These are phyloP conservation scores for Peronospora belbahrii DNA, from an alignment of 352 stramenopile species.

Conservation along the genomic window DNA sequence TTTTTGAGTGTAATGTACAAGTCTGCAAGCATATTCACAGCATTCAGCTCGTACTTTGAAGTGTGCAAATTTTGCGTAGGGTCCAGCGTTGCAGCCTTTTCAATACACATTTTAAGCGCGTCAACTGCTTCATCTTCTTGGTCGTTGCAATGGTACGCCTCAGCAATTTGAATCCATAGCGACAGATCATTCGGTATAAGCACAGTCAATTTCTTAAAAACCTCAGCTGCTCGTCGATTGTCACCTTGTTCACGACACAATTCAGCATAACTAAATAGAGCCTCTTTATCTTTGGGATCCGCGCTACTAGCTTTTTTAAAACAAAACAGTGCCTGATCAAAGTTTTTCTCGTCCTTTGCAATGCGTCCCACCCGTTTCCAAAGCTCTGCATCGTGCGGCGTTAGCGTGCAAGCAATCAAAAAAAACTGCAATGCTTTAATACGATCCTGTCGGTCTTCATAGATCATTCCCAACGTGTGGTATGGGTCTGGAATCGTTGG, in stretches of 20 bases:
- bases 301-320: slow-evolving; percentile 81
- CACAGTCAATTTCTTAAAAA: slow-evolving; percentile 74
- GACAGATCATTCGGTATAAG: slow-evolving; percentile 67
- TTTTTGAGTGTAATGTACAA: slow-evolving; percentile 84
- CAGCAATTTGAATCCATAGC: slow-evolving; percentile 81
- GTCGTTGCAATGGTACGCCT: slow-evolving; percentile 84
- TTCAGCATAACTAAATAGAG: slow-evolving; percentile 75
- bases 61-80: slow-evolving; percentile 48
- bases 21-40: slow-evolving; percentile 85
- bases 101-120: slow-evolving; percentile 78
- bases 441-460: slow-evolving; percentile 74
- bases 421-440: slow-evolving; percentile 83
- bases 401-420: slow-evolving; percentile 77
- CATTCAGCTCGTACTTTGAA: slow-evolving; percentile 77
- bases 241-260: slow-evolving; percentile 72
- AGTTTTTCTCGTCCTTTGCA: slow-evolving; percentile 82
- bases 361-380: slow-evolving; percentile 82
- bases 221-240: slow-evolving; percentile 65
- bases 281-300: slow-evolving; percentile 73
- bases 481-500: slow-evolving; percentile 83
- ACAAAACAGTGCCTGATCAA: slow-evolving; percentile 78
- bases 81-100: slow-evolving; percentile 57
- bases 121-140: slow-evolving; percentile 81
- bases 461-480: slow-evolving; percentile 83
- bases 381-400: slow-evolving; percentile 70